A percentile compares a stretch with the other conserved stretches of the same genome.
Conservation (phyloP, 495 filamentous ascomycete genomes). For the Aspergillus olivimuriae region DNA sequence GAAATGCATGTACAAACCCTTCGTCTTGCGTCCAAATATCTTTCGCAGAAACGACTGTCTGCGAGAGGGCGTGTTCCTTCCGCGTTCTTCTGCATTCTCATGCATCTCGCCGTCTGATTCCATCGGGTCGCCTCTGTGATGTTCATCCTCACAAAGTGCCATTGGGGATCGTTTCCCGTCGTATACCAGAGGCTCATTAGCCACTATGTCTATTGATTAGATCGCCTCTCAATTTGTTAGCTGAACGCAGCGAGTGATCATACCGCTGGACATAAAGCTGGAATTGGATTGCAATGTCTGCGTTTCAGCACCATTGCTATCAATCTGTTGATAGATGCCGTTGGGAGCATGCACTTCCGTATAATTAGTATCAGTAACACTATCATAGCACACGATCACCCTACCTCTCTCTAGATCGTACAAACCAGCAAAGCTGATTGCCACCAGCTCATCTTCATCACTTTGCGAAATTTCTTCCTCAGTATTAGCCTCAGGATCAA, state of each 20-base stretch:
- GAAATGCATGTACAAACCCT: conserved; percentile 8
- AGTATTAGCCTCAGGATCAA: conserved; percentile 2
- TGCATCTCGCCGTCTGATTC: conserved; percentile 11
- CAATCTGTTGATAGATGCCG: conserved; percentile 18
- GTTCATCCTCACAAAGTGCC: conserved; percentile 13
- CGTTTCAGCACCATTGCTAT: conserved; percentile 1
- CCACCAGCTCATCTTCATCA: conserved; percentile 27
- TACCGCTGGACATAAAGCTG: conserved; percentile 17
- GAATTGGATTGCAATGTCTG: conserved; percentile 6
- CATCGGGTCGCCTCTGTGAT: background rate
- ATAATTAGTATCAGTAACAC: background rate
- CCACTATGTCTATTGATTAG: conserved; percentile 2
- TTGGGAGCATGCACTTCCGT: conserved; percentile 22
- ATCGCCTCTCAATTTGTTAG: background rate
- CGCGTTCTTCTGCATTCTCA: background rate
- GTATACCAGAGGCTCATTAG: conserved; percentile 3
- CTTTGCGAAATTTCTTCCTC: conserved; percentile 17
- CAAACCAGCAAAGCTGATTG: conserved; percentile 25
- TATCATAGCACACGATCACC: background rate
- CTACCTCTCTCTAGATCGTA: conserved; percentile 27
- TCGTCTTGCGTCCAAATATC: conserved; percentile 21
- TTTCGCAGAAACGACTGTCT: conserved; percentile 19
- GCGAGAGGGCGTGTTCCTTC: conserved; percentile 3
- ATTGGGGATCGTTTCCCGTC: conserved; percentile 4
- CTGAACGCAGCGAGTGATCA: background rate